Evolutionary conservation across 2,329 filamentous ascomycete genomes (phyloP).

Genomic region (Exophiala alcalophila): DNA sequence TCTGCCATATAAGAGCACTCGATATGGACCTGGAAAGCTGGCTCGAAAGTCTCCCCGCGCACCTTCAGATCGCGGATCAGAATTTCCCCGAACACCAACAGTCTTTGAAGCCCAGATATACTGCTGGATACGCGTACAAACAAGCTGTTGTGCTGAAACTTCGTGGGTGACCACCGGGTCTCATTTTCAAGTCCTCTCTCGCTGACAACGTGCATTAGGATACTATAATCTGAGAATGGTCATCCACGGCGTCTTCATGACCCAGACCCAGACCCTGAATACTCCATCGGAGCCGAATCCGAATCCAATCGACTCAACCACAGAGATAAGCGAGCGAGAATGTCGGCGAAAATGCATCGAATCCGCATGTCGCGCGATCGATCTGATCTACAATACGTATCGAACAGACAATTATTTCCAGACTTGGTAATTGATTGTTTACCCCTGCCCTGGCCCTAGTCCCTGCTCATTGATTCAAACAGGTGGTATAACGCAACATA

Average conservation of each 20-base stretch:
- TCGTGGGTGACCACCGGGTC: conserved; percentile 19
- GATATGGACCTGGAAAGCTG: conserved; percentile 39
- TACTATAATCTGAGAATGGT: conserved; percentile 44
- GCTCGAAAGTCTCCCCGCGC: conserved; percentile 35
- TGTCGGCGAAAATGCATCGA: conserved; percentile 34
- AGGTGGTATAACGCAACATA: conserved; percentile 45
- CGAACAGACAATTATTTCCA: conserved; percentile 41
- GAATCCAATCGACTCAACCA: conserved; percentile 35
- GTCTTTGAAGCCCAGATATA: conserved; percentile 40
- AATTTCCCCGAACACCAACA: conserved; percentile 31
- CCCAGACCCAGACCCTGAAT: neutral
- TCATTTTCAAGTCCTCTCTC: too few species aligned
- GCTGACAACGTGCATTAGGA: conserved; percentile 26
- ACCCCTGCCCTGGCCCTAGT: neutral
- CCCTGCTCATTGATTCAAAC: neutral
- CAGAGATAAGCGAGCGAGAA: conserved; percentile 33
- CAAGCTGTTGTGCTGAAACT: conserved; percentile 42
- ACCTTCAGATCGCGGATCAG: conserved; percentile 32
- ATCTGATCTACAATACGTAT: conserved; percentile 42
- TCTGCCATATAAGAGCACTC: conserved; percentile 37
- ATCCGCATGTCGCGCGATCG: conserved; percentile 41
- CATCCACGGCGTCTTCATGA: conserved; percentile 37
- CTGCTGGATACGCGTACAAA: conserved; percentile 30
- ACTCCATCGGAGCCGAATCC: too few species aligned
- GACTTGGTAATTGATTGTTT: conserved; percentile 35